These are phyloP conservation scores for Sanghuangporus sanghuang DNA, from an alignment of 1,284 basidiomycete genomes.

Conservation along the genomic window DNA sequence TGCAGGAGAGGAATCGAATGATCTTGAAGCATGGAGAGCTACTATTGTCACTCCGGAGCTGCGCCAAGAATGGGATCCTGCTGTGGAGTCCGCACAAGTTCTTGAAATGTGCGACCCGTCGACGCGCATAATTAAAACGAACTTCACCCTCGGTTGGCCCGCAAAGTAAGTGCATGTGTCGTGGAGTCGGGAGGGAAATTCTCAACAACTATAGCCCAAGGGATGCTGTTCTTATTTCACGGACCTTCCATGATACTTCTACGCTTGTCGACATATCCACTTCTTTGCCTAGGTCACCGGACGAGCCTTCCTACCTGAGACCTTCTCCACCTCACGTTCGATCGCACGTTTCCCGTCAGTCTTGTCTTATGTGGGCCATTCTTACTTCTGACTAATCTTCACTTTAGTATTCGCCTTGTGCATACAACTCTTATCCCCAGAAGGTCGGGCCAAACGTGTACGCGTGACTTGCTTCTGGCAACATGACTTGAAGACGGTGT, in stretches of 20 bases:
- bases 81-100: conserved; percentile 81
- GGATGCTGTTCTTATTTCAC: conserved; percentile 90
- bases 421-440: conserved; percentile 62
- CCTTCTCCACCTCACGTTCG: conserved; percentile 94
- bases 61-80: conserved; percentile 86
- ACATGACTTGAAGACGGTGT: conserved; percentile 88
- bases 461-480: conserved; percentile 93
- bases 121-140: conserved; percentile 84
- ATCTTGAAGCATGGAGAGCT: conserved; percentile 78
- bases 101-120: conserved; percentile 84
- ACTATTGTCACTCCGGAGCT: conserved; percentile 83
- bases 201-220: conserved; percentile 57
- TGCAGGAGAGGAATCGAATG: conserved; percentile 53
- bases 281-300: conserved; percentile 87
- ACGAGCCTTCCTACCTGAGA: conserved; percentile 91
- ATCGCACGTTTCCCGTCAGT: conserved; percentile 77
- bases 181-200: conserved; percentile 1
- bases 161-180: conserved; percentile 65
- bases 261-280: conserved; percentile 92
- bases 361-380: not conserved
- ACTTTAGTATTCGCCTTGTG: conserved; percentile 86
- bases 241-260: conserved; percentile 73
- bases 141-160: conserved; percentile 94
- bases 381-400: not conserved
- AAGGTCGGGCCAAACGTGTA: conserved; percentile 37